Evolutionary conservation across 371 early-diverging fungal species (phyloP).

Genomic region (Saksenaea vasiformis): DNA sequence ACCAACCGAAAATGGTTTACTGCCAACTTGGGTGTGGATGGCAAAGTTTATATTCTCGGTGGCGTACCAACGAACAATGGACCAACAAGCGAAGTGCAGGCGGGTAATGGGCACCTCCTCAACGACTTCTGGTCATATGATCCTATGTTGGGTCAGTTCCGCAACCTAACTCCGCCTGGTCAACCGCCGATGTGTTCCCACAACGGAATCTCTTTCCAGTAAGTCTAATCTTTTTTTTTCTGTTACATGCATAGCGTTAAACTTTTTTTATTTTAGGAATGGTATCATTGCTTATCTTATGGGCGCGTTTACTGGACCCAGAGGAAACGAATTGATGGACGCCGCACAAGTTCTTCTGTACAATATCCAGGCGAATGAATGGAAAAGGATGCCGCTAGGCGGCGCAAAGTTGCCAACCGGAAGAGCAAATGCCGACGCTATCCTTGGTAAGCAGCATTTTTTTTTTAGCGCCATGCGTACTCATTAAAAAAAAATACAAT

Average conservation of each 20-base stretch:
- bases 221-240: slow-evolving; percentile 5
- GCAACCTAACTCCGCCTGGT: neutral
- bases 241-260: neutral
- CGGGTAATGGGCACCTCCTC: neutral
- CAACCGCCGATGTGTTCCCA: slow-evolving; percentile 9
- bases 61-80: neutral
- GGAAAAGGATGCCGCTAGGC: neutral
- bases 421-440: neutral
- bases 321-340: neutral
- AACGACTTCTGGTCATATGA: slow-evolving; percentile 17
- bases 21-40: slow-evolving; percentile 6
- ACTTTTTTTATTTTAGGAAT: neutral
- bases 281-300: neutral
- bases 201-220: slow-evolving; percentile 8
- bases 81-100: no score
- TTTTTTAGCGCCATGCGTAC: neutral
- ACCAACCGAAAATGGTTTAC: neutral
- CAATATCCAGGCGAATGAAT: neutral
- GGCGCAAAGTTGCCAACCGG: neutral
- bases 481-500: neutral
- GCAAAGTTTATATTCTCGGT: slow-evolving; percentile 17
- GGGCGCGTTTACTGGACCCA: neutral
- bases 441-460: slow-evolving; percentile 8
- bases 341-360: neutral
- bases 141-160: slow-evolving; percentile 8